A percentile compares a stretch with the other conserved stretches of the same genome.
Conservation (phyloP, 768 basidiomycete genomes). For the Rhodotorula sphaerocarpa region DNA sequence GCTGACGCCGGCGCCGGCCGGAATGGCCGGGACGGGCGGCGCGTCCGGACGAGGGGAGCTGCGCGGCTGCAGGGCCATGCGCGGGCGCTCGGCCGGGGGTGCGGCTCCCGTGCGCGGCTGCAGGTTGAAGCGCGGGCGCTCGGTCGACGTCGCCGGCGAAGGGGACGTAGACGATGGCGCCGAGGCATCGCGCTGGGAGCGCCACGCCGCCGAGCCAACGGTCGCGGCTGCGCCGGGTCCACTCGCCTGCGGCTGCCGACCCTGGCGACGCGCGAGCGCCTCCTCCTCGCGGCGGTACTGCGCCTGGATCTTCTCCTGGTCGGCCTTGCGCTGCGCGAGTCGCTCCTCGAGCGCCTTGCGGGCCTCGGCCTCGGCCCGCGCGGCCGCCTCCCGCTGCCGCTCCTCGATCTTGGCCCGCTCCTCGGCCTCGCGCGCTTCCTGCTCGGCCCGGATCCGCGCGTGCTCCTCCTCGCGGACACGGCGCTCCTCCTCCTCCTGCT, state of each 20-base stretch:
- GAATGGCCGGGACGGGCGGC: neutral
- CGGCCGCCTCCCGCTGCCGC: conserved; percentile 45
- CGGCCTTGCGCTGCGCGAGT: conserved; percentile 31
- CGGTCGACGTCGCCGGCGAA: conserved; percentile 1
- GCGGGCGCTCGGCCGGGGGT: conserved; percentile 24
- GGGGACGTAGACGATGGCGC: neutral
- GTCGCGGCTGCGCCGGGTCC: conserved; percentile 8
- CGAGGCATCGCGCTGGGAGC: conserved; percentile 6
- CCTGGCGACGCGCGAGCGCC: conserved; percentile 23
- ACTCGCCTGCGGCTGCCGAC: neutral
- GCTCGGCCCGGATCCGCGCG: conserved; percentile 47
- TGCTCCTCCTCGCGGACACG: conserved; percentile 34
- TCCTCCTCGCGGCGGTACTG: conserved; percentile 34
- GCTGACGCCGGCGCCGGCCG: neutral
- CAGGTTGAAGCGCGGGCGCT: conserved; percentile 28
- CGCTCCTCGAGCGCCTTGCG: conserved; percentile 22
- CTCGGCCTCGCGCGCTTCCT: conserved; percentile 32
- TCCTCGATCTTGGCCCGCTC: conserved; percentile 39
- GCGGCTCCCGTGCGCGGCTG: conserved; percentile 9
- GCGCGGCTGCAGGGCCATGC: neutral
- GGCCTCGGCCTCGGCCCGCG: conserved; percentile 36
- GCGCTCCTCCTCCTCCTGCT: conserved; percentile 39
- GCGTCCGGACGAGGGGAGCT: neutral
- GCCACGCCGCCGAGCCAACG: conserved; percentile 26
- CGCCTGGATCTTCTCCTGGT: conserved; percentile 29